Evolutionary conservation across 352 stramenopile genomes (phyloP).

Genomic region (Pythium folliculosum): DNA sequence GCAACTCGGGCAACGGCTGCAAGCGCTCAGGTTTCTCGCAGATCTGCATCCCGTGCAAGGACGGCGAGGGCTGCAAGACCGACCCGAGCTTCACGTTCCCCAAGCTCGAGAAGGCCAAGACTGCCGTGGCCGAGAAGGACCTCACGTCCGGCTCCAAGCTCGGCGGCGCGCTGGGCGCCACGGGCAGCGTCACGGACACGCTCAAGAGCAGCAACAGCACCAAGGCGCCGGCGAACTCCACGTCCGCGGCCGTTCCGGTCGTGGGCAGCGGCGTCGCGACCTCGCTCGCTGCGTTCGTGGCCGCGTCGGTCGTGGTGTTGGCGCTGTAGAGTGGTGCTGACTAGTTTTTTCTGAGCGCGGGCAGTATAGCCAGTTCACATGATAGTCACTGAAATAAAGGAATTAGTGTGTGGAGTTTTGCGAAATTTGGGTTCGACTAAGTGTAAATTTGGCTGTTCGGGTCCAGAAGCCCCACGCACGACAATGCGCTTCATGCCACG

Average conservation of each 20-base stretch:
- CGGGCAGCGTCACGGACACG: conserved; percentile 8
- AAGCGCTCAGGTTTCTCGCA: conserved; percentile 73
- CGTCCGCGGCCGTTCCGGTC: neutral
- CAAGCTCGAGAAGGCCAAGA: conserved; percentile 54
- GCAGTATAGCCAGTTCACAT: neutral
- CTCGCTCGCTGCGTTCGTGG: conserved; percentile 1
- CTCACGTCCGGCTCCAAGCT: conserved; percentile 28
- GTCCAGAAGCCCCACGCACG: too few species aligned
- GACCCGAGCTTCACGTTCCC: conserved; percentile 63
- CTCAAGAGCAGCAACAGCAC: conserved; percentile 7
- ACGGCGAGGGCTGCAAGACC: conserved; percentile 39
- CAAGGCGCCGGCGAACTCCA: neutral
- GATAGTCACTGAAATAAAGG: neutral
- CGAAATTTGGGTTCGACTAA: too few species aligned
- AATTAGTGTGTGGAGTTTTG: too few species aligned
- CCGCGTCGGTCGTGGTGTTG: neutral
- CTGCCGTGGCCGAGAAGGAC: conserved; percentile 14
- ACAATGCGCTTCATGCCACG: too few species aligned
- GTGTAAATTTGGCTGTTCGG: too few species aligned
- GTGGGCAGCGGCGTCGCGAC: too few species aligned
- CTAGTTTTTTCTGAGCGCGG: neutral
- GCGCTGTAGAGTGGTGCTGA: conserved; percentile 6
- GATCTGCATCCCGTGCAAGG: conserved; percentile 60
- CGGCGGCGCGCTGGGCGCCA: conserved; percentile 19
- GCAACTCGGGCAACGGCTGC: conserved; percentile 55